Evolutionary conservation across 163 green algal species (phyloP).

Genomic region (Scenedesmus sp.): DNA sequence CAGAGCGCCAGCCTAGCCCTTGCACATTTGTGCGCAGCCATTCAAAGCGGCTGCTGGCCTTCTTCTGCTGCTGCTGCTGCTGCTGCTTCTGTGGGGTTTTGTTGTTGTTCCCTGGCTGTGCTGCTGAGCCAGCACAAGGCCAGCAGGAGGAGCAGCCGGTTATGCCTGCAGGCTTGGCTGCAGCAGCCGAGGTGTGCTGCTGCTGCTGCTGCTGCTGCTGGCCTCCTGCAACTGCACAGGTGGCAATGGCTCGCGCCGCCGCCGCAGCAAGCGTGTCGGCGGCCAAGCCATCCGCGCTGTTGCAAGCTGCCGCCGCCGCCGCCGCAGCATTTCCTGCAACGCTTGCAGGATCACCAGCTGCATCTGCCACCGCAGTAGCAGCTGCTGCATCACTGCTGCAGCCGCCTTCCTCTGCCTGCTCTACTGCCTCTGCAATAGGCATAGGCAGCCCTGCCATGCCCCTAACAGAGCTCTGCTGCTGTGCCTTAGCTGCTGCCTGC

Average conservation of each 20-base stretch:
- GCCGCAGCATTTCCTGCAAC: not conserved
- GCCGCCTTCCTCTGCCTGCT: not conserved
- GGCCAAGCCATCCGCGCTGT: not conserved
- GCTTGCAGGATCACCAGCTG: not conserved
- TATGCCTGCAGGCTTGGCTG: not conserved
- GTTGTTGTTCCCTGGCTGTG: not conserved
- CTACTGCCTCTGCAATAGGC: conserved; percentile 11
- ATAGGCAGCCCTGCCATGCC: not conserved
- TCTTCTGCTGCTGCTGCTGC: not conserved
- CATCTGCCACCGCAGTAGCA: not conserved
- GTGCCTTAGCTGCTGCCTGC: not conserved
- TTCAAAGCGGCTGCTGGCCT: not conserved
- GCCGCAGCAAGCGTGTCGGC: not conserved
- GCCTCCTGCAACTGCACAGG: not conserved
- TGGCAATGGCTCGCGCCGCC: not conserved
- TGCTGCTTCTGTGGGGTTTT: not conserved
- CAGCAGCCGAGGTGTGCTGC: not conserved
- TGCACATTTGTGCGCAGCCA: conserved; percentile 22
- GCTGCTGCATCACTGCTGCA: not conserved
- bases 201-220: not conserved
- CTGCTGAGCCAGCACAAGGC: not conserved
- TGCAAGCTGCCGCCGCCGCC: too few relatives aligned
- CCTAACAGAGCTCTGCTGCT: conserved; percentile 1
- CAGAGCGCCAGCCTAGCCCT: not conserved
- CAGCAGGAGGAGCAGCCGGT: not conserved